These are phyloP conservation scores for Paraphaeosphaeria sporulosa DNA, from an alignment of 2,329 filamentous ascomycete species.

Conservation along the genomic window DNA sequence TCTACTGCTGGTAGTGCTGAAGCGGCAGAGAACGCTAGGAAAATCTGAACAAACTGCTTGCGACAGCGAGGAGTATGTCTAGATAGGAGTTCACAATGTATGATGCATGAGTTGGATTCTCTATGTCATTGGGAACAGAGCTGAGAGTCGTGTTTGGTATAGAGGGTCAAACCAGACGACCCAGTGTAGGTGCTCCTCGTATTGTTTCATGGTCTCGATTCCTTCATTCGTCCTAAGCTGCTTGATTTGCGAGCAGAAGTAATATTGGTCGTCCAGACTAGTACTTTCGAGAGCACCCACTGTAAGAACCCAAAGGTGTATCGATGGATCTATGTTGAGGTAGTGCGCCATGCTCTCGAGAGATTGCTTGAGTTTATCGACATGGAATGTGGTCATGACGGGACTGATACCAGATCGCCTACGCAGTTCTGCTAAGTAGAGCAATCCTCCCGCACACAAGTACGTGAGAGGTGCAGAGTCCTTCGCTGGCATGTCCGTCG, in stretches of 20 bases:
- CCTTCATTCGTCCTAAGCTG: not conserved
- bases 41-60: not conserved
- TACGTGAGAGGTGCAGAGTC: not conserved
- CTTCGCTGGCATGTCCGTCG: not conserved
- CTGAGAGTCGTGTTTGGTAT: not conserved
- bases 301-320: not conserved
- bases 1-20: not conserved
- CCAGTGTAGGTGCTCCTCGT: not conserved
- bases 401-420: not conserved
- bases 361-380: not conserved
- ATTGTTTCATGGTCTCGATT: not conserved
- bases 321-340: not conserved
- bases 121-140: not conserved
- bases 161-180: not conserved
- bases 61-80: not conserved
- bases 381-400: not conserved
- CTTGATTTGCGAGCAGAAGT: not conserved
- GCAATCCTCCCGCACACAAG: not conserved
- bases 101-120: not conserved
- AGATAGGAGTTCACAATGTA: not conserved
- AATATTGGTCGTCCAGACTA: not conserved
- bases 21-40: not conserved
- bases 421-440: not conserved
- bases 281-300: not conserved
- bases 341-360: not conserved